These are phyloP conservation scores for Chionographis japonica DNA, from an alignment of 106 monocot species.

Conservation along the genomic window DNA sequence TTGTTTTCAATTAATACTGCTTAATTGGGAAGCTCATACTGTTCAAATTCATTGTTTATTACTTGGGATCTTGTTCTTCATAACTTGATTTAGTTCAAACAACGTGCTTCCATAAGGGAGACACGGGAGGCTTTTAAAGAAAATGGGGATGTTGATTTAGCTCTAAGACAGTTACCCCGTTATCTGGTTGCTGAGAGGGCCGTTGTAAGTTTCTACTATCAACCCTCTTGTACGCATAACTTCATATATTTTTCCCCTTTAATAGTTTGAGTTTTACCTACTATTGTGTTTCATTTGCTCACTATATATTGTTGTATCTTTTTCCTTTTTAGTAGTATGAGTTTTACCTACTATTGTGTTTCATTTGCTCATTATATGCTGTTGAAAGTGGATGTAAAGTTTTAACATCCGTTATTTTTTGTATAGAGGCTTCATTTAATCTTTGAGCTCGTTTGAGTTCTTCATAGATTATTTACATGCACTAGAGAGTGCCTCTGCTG, in stretches of 20 bases:
- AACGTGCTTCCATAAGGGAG: constrained; percentile 50
- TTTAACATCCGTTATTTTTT: too few species aligned
- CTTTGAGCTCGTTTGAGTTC: too few species aligned
- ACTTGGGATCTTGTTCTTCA: constrained; percentile 12
- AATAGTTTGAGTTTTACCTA: neutral
- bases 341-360: too few species aligned
- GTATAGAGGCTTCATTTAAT: too few species aligned
- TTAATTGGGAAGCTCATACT: neutral
- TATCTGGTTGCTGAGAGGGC: constrained; percentile 90
- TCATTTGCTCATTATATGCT: too few species aligned
- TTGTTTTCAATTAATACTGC: constrained; percentile 4
- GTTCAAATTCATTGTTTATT: neutral
- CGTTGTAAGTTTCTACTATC: constrained; percentile 58
- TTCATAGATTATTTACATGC: too few species aligned
- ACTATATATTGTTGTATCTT: too few species aligned
- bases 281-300: too few species aligned
- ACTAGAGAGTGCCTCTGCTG: too few species aligned
- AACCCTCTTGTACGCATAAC: neutral
- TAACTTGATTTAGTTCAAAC: constrained; percentile 58
- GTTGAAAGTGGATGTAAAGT: too few species aligned
- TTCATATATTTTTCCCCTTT: neutral
- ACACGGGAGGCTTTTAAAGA: constrained; percentile 62
- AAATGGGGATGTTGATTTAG: constrained; percentile 68
- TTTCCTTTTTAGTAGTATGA: too few species aligned
- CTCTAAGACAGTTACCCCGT: constrained; percentile 62